A percentile compares a stretch with the other conserved stretches of the same genome.
phyloP scores from a whole-genome alignment of 345 rosid species.

The Raphanus sativus region DNA sequence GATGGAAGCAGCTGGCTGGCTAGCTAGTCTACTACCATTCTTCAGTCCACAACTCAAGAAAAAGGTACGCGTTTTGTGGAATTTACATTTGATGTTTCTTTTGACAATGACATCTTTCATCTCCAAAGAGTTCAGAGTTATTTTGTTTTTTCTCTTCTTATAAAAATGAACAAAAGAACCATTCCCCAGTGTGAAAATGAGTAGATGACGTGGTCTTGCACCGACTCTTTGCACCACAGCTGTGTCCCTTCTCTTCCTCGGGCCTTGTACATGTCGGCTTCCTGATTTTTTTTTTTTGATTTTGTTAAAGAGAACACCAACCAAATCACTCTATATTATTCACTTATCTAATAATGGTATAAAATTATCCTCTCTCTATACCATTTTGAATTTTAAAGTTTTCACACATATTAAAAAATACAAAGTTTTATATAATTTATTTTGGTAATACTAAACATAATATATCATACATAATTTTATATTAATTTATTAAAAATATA shows the following conservation, averaged over 20 bases:
- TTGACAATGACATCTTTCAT: background rate
- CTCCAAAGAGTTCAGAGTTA: background rate
- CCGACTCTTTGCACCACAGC: background rate
- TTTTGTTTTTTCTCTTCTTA: background rate
- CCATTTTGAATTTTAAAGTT: no score
- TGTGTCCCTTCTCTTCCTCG: background rate
- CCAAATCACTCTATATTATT: background rate
- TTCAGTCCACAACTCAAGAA: background rate
- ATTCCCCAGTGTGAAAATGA: background rate
- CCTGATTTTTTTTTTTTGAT: background rate
- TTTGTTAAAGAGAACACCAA: background rate
- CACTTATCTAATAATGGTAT: background rate
- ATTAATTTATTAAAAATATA: no score
- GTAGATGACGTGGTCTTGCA: background rate
- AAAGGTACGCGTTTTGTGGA: constrained; percentile 11
- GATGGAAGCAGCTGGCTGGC: background rate
- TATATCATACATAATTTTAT: no score
- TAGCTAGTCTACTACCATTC: background rate
- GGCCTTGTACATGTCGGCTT: background rate
- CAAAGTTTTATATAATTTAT: no score
- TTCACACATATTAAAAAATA: no score
- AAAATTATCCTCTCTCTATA: no score
- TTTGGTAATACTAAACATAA: no score
- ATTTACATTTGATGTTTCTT: background rate
- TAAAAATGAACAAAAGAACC: background rate